Base-by-base conservation (phyloP, 2,329 filamentous ascomycete species). In the Penicillium sp. region DNA sequence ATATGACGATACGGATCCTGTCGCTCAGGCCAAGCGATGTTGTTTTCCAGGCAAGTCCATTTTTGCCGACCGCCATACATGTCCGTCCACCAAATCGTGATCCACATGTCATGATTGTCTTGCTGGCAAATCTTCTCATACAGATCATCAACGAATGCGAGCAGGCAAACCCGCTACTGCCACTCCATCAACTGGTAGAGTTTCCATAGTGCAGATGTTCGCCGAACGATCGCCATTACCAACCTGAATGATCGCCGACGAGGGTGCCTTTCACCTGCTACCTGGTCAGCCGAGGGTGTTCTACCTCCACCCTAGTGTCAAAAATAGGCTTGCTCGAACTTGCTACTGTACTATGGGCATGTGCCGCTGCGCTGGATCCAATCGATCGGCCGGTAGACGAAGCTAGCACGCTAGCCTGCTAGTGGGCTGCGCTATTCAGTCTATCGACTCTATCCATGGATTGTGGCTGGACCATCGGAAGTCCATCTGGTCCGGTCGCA, bases 381-480 rank as follows among this genome's bases (percentile, higher is more conserved):
- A 65, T 60, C 20, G 62, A 60, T 61, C 60, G 60, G 50, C 35
- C 20, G 39, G 39, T 49, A 17, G 12, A 39, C 35, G 35, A 43
- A 54, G 35, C 47, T 35, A 54, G 35, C 22, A 39, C 60, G 55
- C 61, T 63, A 65, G 55, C 14, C 28, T 35, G 43, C 47, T 65
- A 67, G 63, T 55, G 60, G 59, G 37, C 37, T 63, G 60, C 59
- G 50, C 65, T 67, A 67, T 67, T 51, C 62, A 61, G 60, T 43
- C 48, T 39, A 57, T 25, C 63, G 61, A 60, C 61, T 48, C 43
- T 39, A 57, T 25, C 63, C 54, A 62, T 61, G 53, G 58, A 49
- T 52, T 55, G 48, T 47, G 42, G 35, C 38, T 42, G 35, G 12
- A 52, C 50, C 54, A 52, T 52, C 57, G 50, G 47, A 20, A 49